A percentile compares a stretch with the other conserved stretches of the same genome.
These are phyloP conservation scores for Marchantia polymorpha DNA, from an alignment of 225 moss, liverwort and hornwort genomes.

Conservation along the genomic window DNA sequence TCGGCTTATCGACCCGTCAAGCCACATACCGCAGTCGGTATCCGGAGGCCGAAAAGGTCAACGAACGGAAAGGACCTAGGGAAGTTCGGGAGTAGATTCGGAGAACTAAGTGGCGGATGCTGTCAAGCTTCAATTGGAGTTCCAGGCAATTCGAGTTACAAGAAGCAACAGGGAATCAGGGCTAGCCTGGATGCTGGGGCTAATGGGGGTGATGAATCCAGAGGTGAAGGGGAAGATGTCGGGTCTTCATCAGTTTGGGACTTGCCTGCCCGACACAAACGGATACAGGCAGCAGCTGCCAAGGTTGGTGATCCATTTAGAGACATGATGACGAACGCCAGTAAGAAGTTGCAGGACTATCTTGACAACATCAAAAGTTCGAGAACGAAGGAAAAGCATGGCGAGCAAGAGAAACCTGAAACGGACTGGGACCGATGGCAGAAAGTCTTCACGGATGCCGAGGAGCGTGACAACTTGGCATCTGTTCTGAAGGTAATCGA, in stretches of 20 bases:
- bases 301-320: conserved; percentile 95
- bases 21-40: background rate
- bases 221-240: conserved; percentile 43
- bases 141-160: conserved; percentile 48
- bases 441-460: conserved; percentile 78
- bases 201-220: conserved; percentile 42
- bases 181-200: conserved; percentile 40
- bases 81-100: conserved; percentile 48
- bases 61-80: conserved; percentile 51
- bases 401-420: conserved; percentile 52
- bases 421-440: conserved; percentile 91
- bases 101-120: conserved; percentile 51
- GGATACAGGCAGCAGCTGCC: conserved; percentile 93
- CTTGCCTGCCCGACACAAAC: conserved; percentile 76
- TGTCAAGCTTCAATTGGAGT: conserved; percentile 51
- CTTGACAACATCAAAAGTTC: conserved; percentile 73
- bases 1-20: conserved; percentile 12
- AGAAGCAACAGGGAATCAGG: conserved; percentile 48
- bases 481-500: conserved; percentile 66
- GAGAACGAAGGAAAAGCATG: conserved; percentile 56
- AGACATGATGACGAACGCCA: conserved; percentile 95
- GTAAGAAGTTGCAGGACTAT: conserved; percentile 95
- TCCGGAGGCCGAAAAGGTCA: conserved; percentile 47
- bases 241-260: conserved; percentile 86
- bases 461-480: conserved; percentile 76